These are phyloP conservation scores for Eremothecium coryli DNA, from an alignment of 1,139 yeast genomes.

Conservation along the genomic window DNA sequence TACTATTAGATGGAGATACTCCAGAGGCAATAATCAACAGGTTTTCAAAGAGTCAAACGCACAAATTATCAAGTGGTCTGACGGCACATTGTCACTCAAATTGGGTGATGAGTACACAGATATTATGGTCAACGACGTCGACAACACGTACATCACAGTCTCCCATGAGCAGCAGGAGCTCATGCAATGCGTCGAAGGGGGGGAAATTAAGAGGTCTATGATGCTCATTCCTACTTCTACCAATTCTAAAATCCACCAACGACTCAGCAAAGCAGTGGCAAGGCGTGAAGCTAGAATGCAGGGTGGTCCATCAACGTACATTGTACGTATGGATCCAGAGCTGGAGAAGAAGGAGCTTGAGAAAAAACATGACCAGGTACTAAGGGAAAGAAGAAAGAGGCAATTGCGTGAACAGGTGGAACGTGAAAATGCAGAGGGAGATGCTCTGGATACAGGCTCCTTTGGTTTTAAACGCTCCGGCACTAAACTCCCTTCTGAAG, in stretches of 20 bases:
- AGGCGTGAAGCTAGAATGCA: constrained; percentile 47
- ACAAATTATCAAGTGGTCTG: constrained; percentile 88
- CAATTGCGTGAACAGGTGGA: constrained; percentile 46
- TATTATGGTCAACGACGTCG: constrained; percentile 53
- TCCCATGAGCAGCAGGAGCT: constrained; percentile 67
- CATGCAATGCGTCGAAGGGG: constrained; percentile 45
- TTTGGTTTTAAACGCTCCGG: constrained; percentile 20
- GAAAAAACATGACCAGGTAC: constrained; percentile 62
- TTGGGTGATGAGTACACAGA: constrained; percentile 86
- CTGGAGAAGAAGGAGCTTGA: constrained; percentile 73
- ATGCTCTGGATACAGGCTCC: constrained; percentile 29
- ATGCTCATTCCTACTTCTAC: constrained; percentile 85
- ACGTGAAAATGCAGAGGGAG: constrained; percentile 38
- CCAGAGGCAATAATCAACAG: constrained; percentile 49
- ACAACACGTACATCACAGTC: constrained; percentile 63
- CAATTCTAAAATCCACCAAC: constrained; percentile 68
- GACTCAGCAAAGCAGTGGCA: constrained; percentile 69
- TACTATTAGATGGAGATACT: constrained; percentile 89
- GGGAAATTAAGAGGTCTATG: constrained; percentile 43
- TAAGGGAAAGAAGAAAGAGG: constrained; percentile 61
- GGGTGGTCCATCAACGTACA: constrained; percentile 54
- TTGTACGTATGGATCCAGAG: constrained; percentile 82
- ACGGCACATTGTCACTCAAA: constrained; percentile 77
- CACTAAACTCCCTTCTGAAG: constrained; percentile 19
- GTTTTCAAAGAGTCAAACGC: constrained; percentile 81